phyloP scores from a whole-genome alignment of 169 alveolate genomes.

The Eimeria praecox region DNA sequence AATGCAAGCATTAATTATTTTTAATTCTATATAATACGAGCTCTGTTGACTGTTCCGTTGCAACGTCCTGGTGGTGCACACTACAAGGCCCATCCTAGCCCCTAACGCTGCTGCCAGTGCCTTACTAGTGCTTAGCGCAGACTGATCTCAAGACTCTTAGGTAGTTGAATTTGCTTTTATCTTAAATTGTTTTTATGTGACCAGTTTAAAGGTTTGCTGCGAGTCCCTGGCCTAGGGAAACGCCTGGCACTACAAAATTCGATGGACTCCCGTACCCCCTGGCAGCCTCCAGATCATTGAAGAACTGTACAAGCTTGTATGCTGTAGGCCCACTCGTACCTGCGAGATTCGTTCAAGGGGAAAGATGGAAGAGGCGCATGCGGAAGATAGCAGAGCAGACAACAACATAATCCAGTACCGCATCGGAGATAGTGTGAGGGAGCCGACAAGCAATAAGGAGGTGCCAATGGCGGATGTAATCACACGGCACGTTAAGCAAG shows the following conservation, averaged over 20 bases:
- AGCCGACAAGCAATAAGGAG: slow-evolving; percentile 15
- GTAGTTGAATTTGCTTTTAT: background rate
- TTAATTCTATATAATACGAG: too few species aligned
- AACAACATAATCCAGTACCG: slow-evolving; percentile 21
- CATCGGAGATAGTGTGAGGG: background rate
- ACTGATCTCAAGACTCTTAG: background rate
- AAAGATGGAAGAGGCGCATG: slow-evolving; percentile 26
- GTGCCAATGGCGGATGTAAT: slow-evolving; percentile 61
- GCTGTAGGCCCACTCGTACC: background rate
- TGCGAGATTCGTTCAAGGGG: background rate
- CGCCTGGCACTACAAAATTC: background rate
- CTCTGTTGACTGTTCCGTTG: too few species aligned
- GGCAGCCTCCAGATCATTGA: background rate
- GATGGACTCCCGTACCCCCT: background rate
- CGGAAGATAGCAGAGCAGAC: background rate
- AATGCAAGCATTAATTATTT: too few species aligned
- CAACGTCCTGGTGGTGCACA: too few species aligned
- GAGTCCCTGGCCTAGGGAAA: background rate
- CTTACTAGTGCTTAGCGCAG: background rate
- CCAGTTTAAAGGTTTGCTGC: background rate
- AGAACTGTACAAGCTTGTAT: background rate
- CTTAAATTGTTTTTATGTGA: background rate
- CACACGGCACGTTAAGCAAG: slow-evolving; percentile 61
- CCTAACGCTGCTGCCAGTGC: background rate
- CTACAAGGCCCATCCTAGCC: background rate